A percentile compares a stretch with the other conserved stretches of the same genome.
Conservation (phyloP, 192 early-diverging fungal species). For the Spizellomyces punctatus region DNA sequence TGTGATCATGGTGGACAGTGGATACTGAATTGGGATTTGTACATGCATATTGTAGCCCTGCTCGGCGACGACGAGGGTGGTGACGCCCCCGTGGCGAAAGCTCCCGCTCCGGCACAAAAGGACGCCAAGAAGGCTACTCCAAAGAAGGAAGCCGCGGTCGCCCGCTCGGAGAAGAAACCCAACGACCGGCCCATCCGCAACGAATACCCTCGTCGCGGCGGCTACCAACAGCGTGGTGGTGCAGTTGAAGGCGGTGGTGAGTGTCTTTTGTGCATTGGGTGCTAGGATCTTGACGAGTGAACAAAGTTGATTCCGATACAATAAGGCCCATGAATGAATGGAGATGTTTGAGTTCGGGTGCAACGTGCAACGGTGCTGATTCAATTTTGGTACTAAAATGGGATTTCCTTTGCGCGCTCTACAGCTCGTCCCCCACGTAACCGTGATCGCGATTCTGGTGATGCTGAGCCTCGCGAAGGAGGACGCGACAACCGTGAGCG, state of each 20-base stretch:
- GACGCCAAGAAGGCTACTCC: conserved; percentile 30
- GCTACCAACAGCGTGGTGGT: conserved; percentile 26
- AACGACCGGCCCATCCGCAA: conserved; percentile 24
- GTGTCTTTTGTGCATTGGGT: conserved; percentile 29
- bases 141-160: conserved; percentile 21
- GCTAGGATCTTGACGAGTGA: background rate
- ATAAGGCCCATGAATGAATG: background rate
- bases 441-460: conserved; percentile 33
- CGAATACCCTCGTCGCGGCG: conserved; percentile 37
- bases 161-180: conserved; percentile 31
- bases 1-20: background rate
- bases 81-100: conserved; percentile 22
- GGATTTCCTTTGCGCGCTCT: background rate
- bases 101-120: conserved; percentile 28
- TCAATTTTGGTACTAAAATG: background rate
- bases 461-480: conserved; percentile 32
- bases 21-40: background rate
- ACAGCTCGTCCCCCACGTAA: conserved; percentile 15
- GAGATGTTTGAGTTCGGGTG: background rate
- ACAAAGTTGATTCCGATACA: background rate
- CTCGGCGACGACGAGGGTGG: conserved; percentile 42
- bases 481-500: conserved; percentile 39
- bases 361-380: background rate
- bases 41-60: conserved; percentile 16
- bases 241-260: conserved; percentile 38